phyloP scores from a whole-genome alignment of 768 basidiomycete species.

The Harrya chromipes region DNA sequence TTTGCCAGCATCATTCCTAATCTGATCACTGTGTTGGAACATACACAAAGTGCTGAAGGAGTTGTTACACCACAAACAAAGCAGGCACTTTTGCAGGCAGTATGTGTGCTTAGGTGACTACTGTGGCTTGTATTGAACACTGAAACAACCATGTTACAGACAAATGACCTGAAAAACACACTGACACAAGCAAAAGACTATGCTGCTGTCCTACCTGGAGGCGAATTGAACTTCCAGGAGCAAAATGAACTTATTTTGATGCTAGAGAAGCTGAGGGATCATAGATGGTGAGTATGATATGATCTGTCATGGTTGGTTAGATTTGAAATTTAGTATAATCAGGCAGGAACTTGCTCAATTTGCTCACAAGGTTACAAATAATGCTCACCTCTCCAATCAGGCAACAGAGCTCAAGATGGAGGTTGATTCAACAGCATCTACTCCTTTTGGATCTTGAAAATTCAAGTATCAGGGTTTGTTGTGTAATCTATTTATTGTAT shows the following conservation, averaged over 20 bases:
- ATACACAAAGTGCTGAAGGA: constrained; percentile 57
- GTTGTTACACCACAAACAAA: constrained; percentile 54
- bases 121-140: not conserved
- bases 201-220: constrained; percentile 61
- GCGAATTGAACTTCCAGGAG: constrained; percentile 64
- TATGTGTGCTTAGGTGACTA: constrained; percentile 27
- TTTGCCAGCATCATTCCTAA: constrained; percentile 60
- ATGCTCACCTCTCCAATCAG: constrained; percentile 28
- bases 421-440: constrained; percentile 73
- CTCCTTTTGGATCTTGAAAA: constrained; percentile 44
- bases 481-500: too few species aligned
- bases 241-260: constrained; percentile 71
- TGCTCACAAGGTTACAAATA: constrained; percentile 38
- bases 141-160: constrained; percentile 39
- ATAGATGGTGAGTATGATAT: constrained; percentile 37
- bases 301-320: not conserved
- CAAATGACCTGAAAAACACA: constrained; percentile 64
- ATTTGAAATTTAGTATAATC: not conserved
- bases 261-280: constrained; percentile 59
- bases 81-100: constrained; percentile 66
- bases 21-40: constrained; percentile 56
- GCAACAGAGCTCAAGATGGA: constrained; percentile 49
- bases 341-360: constrained; percentile 59
- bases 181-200: constrained; percentile 58
- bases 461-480: too few species aligned